A percentile compares a stretch with the other conserved stretches of the same genome.
These are phyloP conservation scores for Triticum urartu DNA, from an alignment of 176 grass and related monocot species.

Conservation along the genomic window DNA sequence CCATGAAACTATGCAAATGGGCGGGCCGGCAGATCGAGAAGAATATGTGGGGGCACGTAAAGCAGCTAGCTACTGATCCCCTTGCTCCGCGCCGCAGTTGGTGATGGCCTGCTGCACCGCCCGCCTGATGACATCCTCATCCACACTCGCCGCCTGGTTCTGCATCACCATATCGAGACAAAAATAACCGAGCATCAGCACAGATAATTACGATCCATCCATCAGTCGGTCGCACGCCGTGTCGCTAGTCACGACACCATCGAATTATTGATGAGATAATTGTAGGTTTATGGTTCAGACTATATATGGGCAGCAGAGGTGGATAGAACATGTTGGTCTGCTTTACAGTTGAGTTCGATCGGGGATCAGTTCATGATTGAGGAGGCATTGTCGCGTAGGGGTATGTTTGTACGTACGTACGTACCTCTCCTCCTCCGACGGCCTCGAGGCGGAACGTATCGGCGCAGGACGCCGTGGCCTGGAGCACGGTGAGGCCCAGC, in stretches of 20 bases:
- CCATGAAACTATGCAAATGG: background rate
- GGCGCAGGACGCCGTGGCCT: constrained; percentile 78
- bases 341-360: background rate
- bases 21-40: background rate
- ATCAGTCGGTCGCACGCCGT: background rate
- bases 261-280: constrained; percentile 13
- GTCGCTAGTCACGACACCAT: background rate
- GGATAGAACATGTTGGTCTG: background rate
- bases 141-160: constrained; percentile 42
- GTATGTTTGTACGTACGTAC: too few species aligned
- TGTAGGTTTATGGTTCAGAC: background rate
- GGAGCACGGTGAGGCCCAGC: constrained; percentile 73
- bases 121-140: constrained; percentile 64
- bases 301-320: background rate
- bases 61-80: constrained; percentile 9
- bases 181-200: constrained; percentile 11
- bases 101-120: constrained; percentile 75
- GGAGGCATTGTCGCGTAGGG: constrained; percentile 2
- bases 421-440: constrained; percentile 62
- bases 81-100: constrained; percentile 31
- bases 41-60: background rate
- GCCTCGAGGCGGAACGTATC: constrained; percentile 75
- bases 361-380: constrained; percentile 5
- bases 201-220: background rate
- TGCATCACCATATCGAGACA: background rate